Evolutionary conservation across 2,329 filamentous ascomycete species (phyloP).

Genomic region (Scedosporium aurantiacum): DNA sequence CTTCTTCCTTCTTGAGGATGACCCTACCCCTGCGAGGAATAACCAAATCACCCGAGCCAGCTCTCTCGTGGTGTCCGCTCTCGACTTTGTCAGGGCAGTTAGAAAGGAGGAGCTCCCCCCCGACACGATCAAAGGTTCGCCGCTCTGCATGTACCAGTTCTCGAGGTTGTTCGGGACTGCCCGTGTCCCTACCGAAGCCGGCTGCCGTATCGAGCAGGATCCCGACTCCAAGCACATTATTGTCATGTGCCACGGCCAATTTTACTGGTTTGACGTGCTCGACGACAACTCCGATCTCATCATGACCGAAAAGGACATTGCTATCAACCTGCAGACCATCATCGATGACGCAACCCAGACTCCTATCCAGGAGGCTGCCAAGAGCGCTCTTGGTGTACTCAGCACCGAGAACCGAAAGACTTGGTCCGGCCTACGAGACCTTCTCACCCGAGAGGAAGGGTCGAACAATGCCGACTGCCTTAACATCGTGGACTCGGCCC

Average conservation of each 20-base stretch:
- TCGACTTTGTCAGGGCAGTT: conserved; percentile 88
- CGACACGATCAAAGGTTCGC: conserved; percentile 71
- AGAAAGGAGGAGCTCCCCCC: conserved; percentile 86
- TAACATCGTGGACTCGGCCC: conserved; percentile 86
- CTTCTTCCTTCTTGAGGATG: conserved; percentile 94
- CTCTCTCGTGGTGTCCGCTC: conserved; percentile 77
- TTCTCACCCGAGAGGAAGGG: conserved; percentile 71
- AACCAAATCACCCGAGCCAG: conserved; percentile 93
- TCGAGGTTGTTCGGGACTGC: conserved; percentile 91
- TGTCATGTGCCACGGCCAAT: conserved; percentile 86
- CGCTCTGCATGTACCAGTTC: conserved; percentile 97
- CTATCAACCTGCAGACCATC: conserved; percentile 83
- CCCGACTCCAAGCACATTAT: conserved; percentile 87
- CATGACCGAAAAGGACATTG: conserved; percentile 92
- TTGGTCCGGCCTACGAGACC: conserved; percentile 84
- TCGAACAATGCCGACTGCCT: conserved; percentile 95
- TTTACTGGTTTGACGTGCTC: conserved; percentile 98
- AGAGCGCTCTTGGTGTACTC: conserved; percentile 81
- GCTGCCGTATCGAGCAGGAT: conserved; percentile 92
- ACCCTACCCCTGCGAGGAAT: conserved; percentile 90
- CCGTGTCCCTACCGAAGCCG: conserved; percentile 83
- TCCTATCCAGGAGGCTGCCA: conserved; percentile 89
- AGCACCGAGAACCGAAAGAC: conserved; percentile 94
- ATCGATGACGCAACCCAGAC: conserved; percentile 82
- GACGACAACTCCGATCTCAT: conserved; percentile 92